Conservation (phyloP, 2,329 filamentous ascomycete genomes). For the Xylaria sp. region DNA sequence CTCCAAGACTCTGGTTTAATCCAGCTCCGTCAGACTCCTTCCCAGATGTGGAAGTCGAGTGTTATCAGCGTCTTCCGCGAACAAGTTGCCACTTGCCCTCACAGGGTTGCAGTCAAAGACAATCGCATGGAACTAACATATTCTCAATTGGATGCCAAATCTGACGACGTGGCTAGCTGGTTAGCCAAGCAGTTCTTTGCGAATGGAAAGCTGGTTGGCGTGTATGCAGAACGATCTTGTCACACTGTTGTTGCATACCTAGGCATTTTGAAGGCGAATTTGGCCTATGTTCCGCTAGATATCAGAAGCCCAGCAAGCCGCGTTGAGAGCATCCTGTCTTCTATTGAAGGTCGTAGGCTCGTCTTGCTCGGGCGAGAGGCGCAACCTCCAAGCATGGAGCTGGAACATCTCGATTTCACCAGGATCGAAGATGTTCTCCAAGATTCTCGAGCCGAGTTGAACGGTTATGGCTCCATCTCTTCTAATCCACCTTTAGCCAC, state of each 20-base stretch:
- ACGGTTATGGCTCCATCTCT: not conserved
- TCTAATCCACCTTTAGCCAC: not conserved
- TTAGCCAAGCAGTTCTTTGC: not conserved
- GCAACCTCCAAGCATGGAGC: not conserved
- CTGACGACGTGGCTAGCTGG: slow-evolving; percentile 1
- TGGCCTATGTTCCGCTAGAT: slow-evolving; percentile 26
- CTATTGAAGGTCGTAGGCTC: not conserved
- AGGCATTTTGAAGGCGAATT: slow-evolving; percentile 22
- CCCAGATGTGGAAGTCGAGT: slow-evolving; percentile 3
- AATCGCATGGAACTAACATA: slow-evolving; percentile 8
- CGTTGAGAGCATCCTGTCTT: slow-evolving; percentile 17
- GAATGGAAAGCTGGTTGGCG: slow-evolving; percentile 11
- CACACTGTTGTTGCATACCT: slow-evolving; percentile 19
- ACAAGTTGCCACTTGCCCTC: slow-evolving; percentile 4
- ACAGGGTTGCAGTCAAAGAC: slow-evolving; percentile 13
- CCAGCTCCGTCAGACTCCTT: not conserved
- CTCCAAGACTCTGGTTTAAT: not conserved
- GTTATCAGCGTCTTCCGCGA: slow-evolving; percentile 12
- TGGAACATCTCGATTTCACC: not conserved
- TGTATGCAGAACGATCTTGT: slow-evolving; percentile 14
- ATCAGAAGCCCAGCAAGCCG: slow-evolving; percentile 10
- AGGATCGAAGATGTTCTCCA: slow-evolving; percentile 6
- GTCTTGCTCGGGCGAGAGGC: slow-evolving; percentile 10
- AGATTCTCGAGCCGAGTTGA: not conserved
- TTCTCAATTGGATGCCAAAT: slow-evolving; percentile 4